A percentile compares a stretch with the other conserved stretches of the same genome.
phyloP scores from a whole-genome alignment of 2,329 filamentous ascomycete genomes.

The Penicillium sp. region DNA sequence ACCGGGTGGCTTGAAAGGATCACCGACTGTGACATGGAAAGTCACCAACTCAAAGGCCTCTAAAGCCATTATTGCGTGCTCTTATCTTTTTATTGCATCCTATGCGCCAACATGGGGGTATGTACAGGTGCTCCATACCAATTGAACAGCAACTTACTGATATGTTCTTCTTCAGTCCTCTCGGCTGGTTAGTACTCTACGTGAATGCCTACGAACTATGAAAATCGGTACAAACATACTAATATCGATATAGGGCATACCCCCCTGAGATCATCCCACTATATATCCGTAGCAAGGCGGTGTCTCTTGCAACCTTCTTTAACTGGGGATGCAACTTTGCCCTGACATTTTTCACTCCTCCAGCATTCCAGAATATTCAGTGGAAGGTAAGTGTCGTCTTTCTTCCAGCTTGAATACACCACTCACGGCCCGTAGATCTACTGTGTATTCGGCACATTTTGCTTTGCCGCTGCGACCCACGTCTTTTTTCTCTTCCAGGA shows the following conservation, averaged over 20 bases:
- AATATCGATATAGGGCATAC: slow-evolving; percentile 53
- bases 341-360: no score
- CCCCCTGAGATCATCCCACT: no score
- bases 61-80: slow-evolving; percentile 63
- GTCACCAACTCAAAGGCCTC: slow-evolving; percentile 24
- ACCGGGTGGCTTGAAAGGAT: slow-evolving; percentile 22
- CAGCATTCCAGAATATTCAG: no score
- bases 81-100: slow-evolving; percentile 66
- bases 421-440: slow-evolving; percentile 14
- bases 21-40: slow-evolving; percentile 13
- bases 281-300: no score
- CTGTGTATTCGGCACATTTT: slow-evolving; percentile 26
- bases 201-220: no score
- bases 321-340: no score
- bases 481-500: slow-evolving; percentile 31
- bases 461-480: slow-evolving; percentile 20
- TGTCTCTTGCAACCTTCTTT: no score
- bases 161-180: slow-evolving; percentile 3
- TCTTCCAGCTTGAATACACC: not conserved
- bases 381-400: slow-evolving; percentile 18
- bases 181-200: slow-evolving; percentile 9
- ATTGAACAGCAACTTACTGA: not conserved
- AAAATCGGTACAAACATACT: not conserved
- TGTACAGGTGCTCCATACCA: slow-evolving; percentile 22
- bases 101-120: slow-evolving; percentile 62